Percentiles rank a stretch among this genome's conserved stretches.
phyloP scores from a whole-genome alignment of 1,284 basidiomycete genomes.

The Ceratorhiza oryzae-sativae region DNA sequence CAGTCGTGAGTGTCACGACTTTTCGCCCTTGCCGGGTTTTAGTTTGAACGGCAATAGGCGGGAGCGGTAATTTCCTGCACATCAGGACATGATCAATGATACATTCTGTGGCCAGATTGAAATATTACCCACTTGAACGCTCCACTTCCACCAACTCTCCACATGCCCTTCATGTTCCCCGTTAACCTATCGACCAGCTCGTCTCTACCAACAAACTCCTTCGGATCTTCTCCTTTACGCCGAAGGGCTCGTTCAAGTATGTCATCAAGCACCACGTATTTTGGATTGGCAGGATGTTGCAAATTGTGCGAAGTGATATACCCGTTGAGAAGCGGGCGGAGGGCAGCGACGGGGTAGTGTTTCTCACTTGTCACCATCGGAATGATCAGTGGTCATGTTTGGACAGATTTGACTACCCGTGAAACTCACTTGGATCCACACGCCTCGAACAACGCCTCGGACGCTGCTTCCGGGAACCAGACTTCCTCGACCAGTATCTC shows the following conservation, averaged over 20 bases:
- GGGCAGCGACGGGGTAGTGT: conserved; percentile 63
- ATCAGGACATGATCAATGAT: conserved; percentile 29
- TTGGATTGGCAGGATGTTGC: conserved; percentile 68
- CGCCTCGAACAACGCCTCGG: conserved; percentile 66
- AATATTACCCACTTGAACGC: conserved; percentile 59
- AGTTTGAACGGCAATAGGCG: conserved; percentile 69
- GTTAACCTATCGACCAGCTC: conserved; percentile 63
- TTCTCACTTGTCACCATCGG: conserved; percentile 49
- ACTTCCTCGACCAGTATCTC: conserved; percentile 63
- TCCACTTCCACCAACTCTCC: conserved; percentile 66
- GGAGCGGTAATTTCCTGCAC: conserved; percentile 74
- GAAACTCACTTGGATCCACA: conserved; percentile 61
- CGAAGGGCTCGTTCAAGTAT: conserved; percentile 49
- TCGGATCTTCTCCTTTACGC: conserved; percentile 47
- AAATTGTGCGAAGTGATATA: conserved; percentile 71
- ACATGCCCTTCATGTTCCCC: conserved; percentile 63
- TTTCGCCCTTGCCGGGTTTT: conserved; percentile 80
- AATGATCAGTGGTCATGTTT: neutral
- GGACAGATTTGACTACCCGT: too few species aligned
- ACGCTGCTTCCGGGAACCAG: conserved; percentile 73
- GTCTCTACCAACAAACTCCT: conserved; percentile 73
- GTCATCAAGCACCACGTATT: conserved; percentile 72
- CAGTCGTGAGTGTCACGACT: conserved; percentile 75
- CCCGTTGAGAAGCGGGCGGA: conserved; percentile 63
- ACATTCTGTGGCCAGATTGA: conserved; percentile 18